These are phyloP conservation scores for Heterobasidion irregulare DNA, from an alignment of 1,284 basidiomycete species.

Conservation along the genomic window DNA sequence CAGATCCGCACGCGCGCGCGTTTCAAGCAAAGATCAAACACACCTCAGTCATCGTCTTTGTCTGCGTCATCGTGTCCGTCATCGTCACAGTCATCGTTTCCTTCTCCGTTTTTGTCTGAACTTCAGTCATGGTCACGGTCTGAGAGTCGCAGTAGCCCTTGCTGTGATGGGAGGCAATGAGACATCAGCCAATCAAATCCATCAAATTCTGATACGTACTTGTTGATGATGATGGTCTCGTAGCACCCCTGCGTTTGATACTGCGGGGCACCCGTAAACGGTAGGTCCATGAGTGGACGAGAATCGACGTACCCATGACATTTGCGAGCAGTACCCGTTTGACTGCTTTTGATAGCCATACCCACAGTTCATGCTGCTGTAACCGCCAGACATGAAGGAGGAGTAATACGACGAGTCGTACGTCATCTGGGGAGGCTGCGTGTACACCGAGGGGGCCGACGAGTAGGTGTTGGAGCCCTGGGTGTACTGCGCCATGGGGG, in stretches of 20 bases:
- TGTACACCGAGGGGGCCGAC: slow-evolving; percentile 30
- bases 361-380: slow-evolving; percentile 54
- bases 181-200: neutral
- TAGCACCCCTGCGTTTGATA: slow-evolving; percentile 49
- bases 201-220: slow-evolving; percentile 21
- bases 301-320: slow-evolving; percentile 45
- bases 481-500: slow-evolving; percentile 3
- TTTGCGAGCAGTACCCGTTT: slow-evolving; percentile 43
- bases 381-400: slow-evolving; percentile 50
- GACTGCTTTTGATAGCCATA: slow-evolving; percentile 52
- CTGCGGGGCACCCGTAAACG: slow-evolving; percentile 5
- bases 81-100: slow-evolving; percentile 16
- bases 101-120: slow-evolving; percentile 17
- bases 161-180: slow-evolving; percentile 7
- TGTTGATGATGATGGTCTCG: slow-evolving; percentile 55
- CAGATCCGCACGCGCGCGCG: neutral
- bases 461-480: slow-evolving; percentile 11
- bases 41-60: slow-evolving; percentile 13
- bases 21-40: neutral
- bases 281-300: neutral
- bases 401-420: slow-evolving; percentile 48
- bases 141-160: slow-evolving; percentile 11
- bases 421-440: slow-evolving; percentile 31
- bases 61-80: slow-evolving; percentile 13
- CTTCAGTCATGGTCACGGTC: slow-evolving; percentile 10